Percentiles rank a stretch among this genome's conserved stretches.
phyloP scores from a whole-genome alignment of 176 grass and related monocot genomes.

The Zizania latifolia region DNA sequence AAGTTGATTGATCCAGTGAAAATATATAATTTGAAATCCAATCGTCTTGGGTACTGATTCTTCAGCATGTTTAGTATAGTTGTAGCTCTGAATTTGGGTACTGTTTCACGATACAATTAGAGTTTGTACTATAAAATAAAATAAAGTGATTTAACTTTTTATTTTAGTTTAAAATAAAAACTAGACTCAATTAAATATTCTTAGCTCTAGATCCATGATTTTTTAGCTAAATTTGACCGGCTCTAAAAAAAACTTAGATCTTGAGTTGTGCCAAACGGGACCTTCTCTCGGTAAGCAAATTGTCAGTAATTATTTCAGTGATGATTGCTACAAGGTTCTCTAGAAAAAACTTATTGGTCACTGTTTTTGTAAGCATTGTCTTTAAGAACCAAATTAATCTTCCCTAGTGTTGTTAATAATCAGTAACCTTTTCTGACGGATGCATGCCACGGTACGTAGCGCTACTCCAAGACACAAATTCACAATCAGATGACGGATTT shows the following conservation, averaged over 20 bases:
- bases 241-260: no score
- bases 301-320: neutral
- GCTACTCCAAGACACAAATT: neutral
- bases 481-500: neutral
- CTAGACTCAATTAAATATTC: no score
- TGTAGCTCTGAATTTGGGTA: no score
- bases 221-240: no score
- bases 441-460: no score
- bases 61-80: no score
- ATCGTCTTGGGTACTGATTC: neutral
- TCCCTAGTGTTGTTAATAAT: neutral
- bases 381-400: neutral
- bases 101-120: no score
- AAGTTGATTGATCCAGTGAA: neutral
- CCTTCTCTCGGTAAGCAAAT: neutral
- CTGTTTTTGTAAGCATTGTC: neutral
- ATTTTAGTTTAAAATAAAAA: no score
- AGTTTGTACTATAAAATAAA: no score
- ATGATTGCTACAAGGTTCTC: constrained; percentile 15
- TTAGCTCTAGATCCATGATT: no score
- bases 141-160: no score
- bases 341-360: neutral
- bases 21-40: neutral
- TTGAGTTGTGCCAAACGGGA: no score
- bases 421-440: neutral